Evolutionary conservation across 2,329 filamentous ascomycete species (phyloP), one percentile per base, ranked within the genome.

Genomic region (Xylariaceae sp.): DNA sequence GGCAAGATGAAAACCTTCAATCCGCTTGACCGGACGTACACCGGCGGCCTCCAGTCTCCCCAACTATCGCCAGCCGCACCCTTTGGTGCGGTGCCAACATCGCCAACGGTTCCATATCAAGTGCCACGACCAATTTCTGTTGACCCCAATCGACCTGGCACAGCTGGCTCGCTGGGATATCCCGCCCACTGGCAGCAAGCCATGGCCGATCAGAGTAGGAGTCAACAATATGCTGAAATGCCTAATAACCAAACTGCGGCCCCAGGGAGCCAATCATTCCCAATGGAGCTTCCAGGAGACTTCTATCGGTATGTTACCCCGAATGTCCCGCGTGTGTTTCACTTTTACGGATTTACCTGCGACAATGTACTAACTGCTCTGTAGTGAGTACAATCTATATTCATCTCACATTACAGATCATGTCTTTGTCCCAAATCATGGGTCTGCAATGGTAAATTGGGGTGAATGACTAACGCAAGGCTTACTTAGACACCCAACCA

Each of bases 1-100:
- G 84, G 84, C 43, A 80, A 73, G 61, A 73, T 88, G 53, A 82
- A 75, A 70, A 88, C 84, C 0, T 66, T 82, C 55, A 80, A 79
- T 58, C 75, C 76, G 2, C 73, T 70, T 36, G 70, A 72, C 39
- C 64, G 63, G 19, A 52, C 58, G 9, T 65, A 62, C 42, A 58
- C 58, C 7, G 62, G 58, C 10, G 60, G 62, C 5, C 42, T 63
- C 18, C 47, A 50, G 19, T 65, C 64, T 47, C 69, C 67, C 9
- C 64, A 61, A 31, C 48, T 65, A 5, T 64, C 64, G 17, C 65
- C 63, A 38, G 45, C 48, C 7, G 56, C 54, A 19, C 61, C 60
- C 45, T 63, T 56, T 49, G 56, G 45, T 28, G 48, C 54, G 14
- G 57, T 65, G 18, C 68, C 67, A 12, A 61, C 61, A 33, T 72